phyloP scores from a whole-genome alignment of 2,329 filamentous ascomycete species.

The Thielaviopsis musarum region DNA sequence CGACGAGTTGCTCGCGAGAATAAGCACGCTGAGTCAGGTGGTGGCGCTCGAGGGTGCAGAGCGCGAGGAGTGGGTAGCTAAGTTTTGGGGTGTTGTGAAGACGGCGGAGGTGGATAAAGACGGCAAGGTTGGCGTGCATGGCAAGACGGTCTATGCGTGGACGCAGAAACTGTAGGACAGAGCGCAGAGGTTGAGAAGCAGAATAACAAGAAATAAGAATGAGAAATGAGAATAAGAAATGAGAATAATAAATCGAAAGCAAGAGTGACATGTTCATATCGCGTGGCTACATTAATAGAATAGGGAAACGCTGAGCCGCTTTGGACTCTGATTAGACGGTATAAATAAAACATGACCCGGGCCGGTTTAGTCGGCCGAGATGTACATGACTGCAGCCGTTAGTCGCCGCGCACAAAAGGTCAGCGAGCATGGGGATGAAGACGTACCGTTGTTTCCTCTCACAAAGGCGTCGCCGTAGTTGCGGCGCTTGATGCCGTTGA shows the following conservation, averaged over 20 bases:
- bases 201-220: not conserved
- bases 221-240: too few species aligned
- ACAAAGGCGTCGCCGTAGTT: slow-evolving; percentile 92
- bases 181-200: not conserved
- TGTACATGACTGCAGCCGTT: slow-evolving; percentile 46
- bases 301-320: slow-evolving; percentile 3
- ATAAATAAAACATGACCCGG: slow-evolving; percentile 12
- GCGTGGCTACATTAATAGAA: slow-evolving; percentile 6
- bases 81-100: slow-evolving; percentile 37
- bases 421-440: not conserved
- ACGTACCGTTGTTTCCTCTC: slow-evolving; percentile 79
- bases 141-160: slow-evolving; percentile 47
- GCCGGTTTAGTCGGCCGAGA: slow-evolving; percentile 41
- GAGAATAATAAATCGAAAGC: not conserved
- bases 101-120: slow-evolving; percentile 39
- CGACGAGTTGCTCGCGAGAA: slow-evolving; percentile 45
- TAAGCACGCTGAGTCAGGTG: slow-evolving; percentile 52
- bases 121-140: slow-evolving; percentile 48
- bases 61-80: slow-evolving; percentile 29
- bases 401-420: not conserved
- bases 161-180: slow-evolving; percentile 28
- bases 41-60: slow-evolving; percentile 37
- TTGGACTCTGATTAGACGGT: not conserved
- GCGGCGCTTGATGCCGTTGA: slow-evolving; percentile 66
- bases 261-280: not conserved